A percentile compares a stretch with the other conserved stretches of the same genome.
These are phyloP conservation scores for Sechiopsis laciniata DNA, from an alignment of 306 rosid genomes.

Conservation along the genomic window DNA sequence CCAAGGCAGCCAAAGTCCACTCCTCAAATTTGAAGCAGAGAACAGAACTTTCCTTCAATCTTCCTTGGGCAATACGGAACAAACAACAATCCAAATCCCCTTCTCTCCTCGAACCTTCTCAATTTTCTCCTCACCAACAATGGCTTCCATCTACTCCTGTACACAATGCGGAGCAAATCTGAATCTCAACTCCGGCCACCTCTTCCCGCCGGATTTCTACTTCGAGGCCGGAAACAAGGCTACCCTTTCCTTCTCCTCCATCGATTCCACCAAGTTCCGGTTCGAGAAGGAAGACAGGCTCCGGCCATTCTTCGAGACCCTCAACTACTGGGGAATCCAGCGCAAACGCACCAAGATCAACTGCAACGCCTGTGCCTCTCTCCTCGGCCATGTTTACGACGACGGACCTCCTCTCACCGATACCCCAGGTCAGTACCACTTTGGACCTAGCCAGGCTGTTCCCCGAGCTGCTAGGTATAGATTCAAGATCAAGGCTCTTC, in stretches of 20 bases:
- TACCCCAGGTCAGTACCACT: slow-evolving; percentile 62
- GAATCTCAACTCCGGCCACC: slow-evolving; percentile 40
- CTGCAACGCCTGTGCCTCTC: slow-evolving; percentile 45
- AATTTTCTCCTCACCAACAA: background rate
- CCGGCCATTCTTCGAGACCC: slow-evolving; percentile 70
- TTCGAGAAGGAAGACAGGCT: slow-evolving; percentile 78
- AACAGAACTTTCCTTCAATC: background rate
- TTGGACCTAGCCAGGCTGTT: slow-evolving; percentile 93
- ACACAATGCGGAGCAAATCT: slow-evolving; percentile 57
- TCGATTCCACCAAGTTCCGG: slow-evolving; percentile 57
- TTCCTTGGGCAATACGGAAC: background rate
- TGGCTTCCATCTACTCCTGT: slow-evolving; percentile 68
- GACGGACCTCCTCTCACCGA: slow-evolving; percentile 75
- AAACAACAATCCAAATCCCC: background rate
- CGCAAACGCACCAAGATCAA: slow-evolving; percentile 75
- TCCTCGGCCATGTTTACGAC: slow-evolving; percentile 66
- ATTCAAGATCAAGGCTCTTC: slow-evolving; percentile 70
- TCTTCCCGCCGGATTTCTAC: slow-evolving; percentile 58
- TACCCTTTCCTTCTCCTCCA: slow-evolving; percentile 57
- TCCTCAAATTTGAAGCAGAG: no score
- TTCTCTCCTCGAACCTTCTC: background rate
- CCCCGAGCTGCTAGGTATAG: slow-evolving; percentile 72
- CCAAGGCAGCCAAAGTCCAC: no score
- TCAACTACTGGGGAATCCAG: slow-evolving; percentile 86
- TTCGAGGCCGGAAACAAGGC: slow-evolving; percentile 89